These are phyloP conservation scores for Rhizophagus clarus DNA, from an alignment of 192 early-diverging fungal genomes.

Conservation along the genomic window DNA sequence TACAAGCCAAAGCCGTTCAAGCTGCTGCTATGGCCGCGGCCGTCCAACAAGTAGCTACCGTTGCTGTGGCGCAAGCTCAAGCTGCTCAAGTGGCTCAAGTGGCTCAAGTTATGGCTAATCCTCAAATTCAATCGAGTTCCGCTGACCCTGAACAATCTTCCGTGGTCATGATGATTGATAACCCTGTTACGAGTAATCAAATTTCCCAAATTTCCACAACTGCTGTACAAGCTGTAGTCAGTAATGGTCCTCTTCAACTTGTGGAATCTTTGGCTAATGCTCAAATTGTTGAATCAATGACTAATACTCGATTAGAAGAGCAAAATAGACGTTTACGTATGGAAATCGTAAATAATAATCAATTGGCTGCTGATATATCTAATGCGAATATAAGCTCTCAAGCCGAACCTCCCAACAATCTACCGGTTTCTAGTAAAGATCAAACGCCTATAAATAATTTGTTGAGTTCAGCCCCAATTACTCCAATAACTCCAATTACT, in stretches of 20 bases:
- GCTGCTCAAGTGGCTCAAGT: no score
- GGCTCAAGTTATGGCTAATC: not conserved
- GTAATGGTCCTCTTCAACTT: not conserved
- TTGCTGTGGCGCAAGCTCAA: no score
- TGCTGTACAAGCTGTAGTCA: not conserved
- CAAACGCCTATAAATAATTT: no score
- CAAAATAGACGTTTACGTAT: not conserved
- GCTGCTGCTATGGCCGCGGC: not conserved
- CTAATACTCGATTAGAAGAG: not conserved
- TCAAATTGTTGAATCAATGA: not conserved
- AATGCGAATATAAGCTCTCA: no score
- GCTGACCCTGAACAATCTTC: not conserved
- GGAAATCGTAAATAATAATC: constrained; percentile 18
- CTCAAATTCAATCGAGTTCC: not conserved
- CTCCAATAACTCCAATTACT: no score
- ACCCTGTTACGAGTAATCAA: not conserved
- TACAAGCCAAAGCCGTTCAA: not conserved
- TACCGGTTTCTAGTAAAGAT: no score
- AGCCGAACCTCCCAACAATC: no score
- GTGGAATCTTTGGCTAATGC: not conserved
- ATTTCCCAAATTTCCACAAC: not conserved
- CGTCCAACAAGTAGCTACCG: no score
- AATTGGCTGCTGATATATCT: not conserved
- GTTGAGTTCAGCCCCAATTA: no score
- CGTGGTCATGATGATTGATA: not conserved